Evolutionary conservation across 1,284 basidiomycete genomes (phyloP).

Genomic region (Naganishia sp.): DNA sequence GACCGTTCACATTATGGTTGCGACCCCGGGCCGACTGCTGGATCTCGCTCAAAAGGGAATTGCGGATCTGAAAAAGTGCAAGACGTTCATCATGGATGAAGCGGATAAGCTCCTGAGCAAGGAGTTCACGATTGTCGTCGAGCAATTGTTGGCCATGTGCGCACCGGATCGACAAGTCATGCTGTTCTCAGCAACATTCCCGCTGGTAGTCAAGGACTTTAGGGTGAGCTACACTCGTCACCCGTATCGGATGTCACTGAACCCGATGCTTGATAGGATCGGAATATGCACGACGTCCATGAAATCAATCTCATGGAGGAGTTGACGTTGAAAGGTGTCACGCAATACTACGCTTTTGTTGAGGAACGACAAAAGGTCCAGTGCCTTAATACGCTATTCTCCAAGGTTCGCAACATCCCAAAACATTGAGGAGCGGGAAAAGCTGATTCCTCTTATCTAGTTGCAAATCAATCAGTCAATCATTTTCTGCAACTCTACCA

Average conservation of each 20-base stretch:
- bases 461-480: slow-evolving; percentile 99
- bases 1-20: slow-evolving; percentile 91
- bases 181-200: slow-evolving; percentile 99
- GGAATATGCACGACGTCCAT: slow-evolving; percentile 94
- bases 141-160: slow-evolving; percentile 85
- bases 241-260: slow-evolving; percentile 19
- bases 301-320: slow-evolving; percentile 99
- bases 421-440: too few species aligned
- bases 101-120: slow-evolving; percentile 97
- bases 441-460: slow-evolving; percentile 54
- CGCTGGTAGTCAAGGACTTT: slow-evolving; percentile 98
- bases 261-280: slow-evolving; percentile 65
- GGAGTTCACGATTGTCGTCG: slow-evolving; percentile 98
- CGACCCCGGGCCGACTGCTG: slow-evolving; percentile 93
- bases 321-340: slow-evolving; percentile 95
- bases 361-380: slow-evolving; percentile 99
- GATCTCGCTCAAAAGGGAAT: slow-evolving; percentile 92
- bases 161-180: slow-evolving; percentile 91
- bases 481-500: slow-evolving; percentile 99
- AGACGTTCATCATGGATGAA: slow-evolving; percentile 98
- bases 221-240: slow-evolving; percentile 62
- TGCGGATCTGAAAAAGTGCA: slow-evolving; percentile 90
- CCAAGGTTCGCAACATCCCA: slow-evolving; percentile 64
- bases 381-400: slow-evolving; percentile 95
- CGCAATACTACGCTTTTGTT: slow-evolving; percentile 98